Conservation (phyloP, 768 basidiomycete genomes). For the Strobilomyces echinocephalus region DNA sequence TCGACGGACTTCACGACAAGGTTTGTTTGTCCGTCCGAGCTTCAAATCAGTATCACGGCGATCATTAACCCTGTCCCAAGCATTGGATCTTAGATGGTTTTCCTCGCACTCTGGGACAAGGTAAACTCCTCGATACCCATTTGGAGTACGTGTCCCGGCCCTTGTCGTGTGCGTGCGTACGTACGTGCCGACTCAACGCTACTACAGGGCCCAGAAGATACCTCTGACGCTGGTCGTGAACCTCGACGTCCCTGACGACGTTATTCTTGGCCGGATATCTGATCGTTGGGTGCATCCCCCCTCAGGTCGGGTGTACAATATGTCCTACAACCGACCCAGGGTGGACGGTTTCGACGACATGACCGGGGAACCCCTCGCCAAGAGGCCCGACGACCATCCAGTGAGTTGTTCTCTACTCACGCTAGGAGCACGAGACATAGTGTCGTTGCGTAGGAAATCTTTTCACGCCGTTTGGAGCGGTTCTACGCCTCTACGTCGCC, state of each 20-base stretch:
- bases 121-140: slow-evolving; percentile 69
- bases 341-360: slow-evolving; percentile 77
- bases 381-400: slow-evolving; percentile 85
- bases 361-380: slow-evolving; percentile 84
- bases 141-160: slow-evolving; percentile 47
- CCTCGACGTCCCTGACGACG: slow-evolving; percentile 81
- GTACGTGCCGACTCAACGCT: neutral
- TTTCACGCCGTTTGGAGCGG: slow-evolving; percentile 65
- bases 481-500: slow-evolving; percentile 82
- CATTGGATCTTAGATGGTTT: slow-evolving; percentile 94
- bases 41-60: neutral
- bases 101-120: slow-evolving; percentile 85
- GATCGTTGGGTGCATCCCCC: slow-evolving; percentile 88
- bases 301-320: slow-evolving; percentile 87
- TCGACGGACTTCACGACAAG: slow-evolving; percentile 62
- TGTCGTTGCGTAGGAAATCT: slow-evolving; percentile 54
- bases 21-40: slow-evolving; percentile 44
- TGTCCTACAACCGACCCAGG: slow-evolving; percentile 80
- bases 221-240: slow-evolving; percentile 81
- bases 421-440: slow-evolving; percentile 2
- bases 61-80: slow-evolving; percentile 32
- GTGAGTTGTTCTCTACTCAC: slow-evolving; percentile 41
- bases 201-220: slow-evolving; percentile 49
- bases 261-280: slow-evolving; percentile 81
- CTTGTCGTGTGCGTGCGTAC: neutral